These are phyloP conservation scores for Candida incommunis DNA, from an alignment of 805 yeast species.

Conservation along the genomic window DNA sequence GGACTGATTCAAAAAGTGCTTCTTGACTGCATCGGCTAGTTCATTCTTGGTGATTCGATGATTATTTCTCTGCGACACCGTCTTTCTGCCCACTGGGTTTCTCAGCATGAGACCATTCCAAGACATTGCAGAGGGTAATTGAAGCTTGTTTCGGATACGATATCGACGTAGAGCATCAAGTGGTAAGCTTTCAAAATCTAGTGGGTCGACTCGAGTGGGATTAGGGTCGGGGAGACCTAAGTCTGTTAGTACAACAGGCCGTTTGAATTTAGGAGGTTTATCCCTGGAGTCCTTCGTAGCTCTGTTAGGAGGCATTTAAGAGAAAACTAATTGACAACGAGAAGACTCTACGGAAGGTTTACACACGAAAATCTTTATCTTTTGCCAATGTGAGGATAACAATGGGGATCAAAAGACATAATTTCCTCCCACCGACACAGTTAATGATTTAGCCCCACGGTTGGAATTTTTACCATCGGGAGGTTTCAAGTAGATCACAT, in stretches of 20 bases:
- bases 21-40: constrained; percentile 44
- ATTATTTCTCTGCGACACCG: constrained; percentile 29
- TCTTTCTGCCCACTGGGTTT: constrained; percentile 60
- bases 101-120: constrained; percentile 56
- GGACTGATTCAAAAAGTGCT: constrained; percentile 47
- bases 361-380: too few relatives aligned
- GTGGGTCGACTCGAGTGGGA: constrained; percentile 5
- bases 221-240: neutral
- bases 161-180: constrained; percentile 56
- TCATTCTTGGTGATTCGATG: constrained; percentile 42
- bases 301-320: neutral
- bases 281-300: neutral
- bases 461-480: too few relatives aligned
- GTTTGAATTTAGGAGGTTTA: neutral
- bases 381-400: too few relatives aligned
- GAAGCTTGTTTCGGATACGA: constrained; percentile 42
- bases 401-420: too few relatives aligned
- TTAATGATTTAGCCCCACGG: too few relatives aligned
- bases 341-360: too few relatives aligned
- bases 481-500: too few relatives aligned
- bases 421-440: too few relatives aligned
- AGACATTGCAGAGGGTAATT: constrained; percentile 46
- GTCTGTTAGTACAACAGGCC: neutral
- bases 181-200: constrained; percentile 57
- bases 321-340: too few relatives aligned